Evolutionary conservation across 768 basidiomycete genomes (phyloP).

Genomic region (Russula virescens): DNA sequence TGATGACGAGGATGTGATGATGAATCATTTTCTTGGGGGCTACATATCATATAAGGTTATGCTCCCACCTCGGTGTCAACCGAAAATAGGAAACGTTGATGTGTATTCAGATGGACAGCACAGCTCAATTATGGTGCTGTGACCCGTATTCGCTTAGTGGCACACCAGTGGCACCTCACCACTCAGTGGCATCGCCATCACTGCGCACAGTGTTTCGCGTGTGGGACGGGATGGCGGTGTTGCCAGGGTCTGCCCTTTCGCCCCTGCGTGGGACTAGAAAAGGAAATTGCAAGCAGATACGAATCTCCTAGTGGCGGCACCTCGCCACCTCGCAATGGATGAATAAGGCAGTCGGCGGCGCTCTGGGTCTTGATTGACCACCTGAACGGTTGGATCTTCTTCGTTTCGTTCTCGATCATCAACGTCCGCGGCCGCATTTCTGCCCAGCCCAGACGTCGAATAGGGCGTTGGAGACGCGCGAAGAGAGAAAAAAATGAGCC

Average conservation of each 20-base stretch:
- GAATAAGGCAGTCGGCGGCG: not conserved
- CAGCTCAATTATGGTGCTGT: no score
- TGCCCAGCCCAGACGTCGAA: not conserved
- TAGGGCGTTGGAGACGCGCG: not conserved
- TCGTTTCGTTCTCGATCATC: slow-evolving; percentile 2
- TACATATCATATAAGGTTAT: no score
- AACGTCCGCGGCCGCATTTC: slow-evolving; percentile 3
- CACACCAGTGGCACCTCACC: no score
- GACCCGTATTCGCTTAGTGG: not conserved
- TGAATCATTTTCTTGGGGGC: not conserved
- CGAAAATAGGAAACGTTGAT: no score
- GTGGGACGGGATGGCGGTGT: not conserved
- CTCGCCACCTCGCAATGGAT: not conserved
- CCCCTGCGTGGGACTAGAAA: not conserved
- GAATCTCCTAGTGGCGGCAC: slow-evolving; percentile 2
- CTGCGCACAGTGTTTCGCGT: not conserved
- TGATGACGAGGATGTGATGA: not conserved
- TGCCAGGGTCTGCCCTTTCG: not conserved
- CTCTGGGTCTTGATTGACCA: not conserved
- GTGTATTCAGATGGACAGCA: no score
- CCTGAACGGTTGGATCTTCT: not conserved
- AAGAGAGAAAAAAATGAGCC: no score
- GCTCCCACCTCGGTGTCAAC: no score
- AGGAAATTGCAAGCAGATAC: slow-evolving; percentile 3
- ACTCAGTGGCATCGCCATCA: not conserved